phyloP scores from a whole-genome alignment of 352 stramenopile species.

The Globisporangium mamillatum region DNA sequence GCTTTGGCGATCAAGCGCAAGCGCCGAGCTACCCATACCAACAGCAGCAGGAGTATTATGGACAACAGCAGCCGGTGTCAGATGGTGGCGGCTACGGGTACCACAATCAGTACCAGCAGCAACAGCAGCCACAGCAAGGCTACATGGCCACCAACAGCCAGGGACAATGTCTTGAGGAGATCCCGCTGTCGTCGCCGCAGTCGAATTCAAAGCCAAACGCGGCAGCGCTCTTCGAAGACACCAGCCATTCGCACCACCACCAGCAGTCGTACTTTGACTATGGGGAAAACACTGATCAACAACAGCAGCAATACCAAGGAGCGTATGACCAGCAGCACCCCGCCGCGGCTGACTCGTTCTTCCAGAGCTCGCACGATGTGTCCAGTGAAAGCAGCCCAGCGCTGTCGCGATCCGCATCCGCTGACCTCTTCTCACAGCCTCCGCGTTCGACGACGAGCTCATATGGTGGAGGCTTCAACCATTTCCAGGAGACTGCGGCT shows the following conservation, averaged over 20 bases:
- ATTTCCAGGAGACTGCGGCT: slow-evolving; percentile 9
- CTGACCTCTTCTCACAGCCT: slow-evolving; percentile 12
- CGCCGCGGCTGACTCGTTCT: slow-evolving; percentile 20
- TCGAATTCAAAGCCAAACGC: slow-evolving; percentile 25
- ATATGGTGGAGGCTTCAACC: background rate
- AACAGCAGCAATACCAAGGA: background rate
- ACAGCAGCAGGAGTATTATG: slow-evolving; percentile 10
- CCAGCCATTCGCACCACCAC: slow-evolving; percentile 13
- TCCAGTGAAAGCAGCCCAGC: background rate
- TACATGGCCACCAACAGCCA: slow-evolving; percentile 4
- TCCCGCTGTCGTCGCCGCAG: slow-evolving; percentile 28
- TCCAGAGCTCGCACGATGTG: slow-evolving; percentile 13
- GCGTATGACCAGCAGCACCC: slow-evolving; percentile 19
- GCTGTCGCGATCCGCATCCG: background rate
- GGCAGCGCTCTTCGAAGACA: slow-evolving; percentile 28
- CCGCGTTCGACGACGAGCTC: slow-evolving; percentile 12
- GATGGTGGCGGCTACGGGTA: background rate
- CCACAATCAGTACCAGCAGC: slow-evolving; percentile 8
- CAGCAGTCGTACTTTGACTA: slow-evolving; percentile 10
- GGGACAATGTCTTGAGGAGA: slow-evolving; percentile 24
- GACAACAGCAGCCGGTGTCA: slow-evolving; percentile 12
- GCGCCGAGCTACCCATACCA: slow-evolving; percentile 15
- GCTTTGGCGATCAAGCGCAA: background rate
- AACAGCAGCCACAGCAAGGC: slow-evolving; percentile 10
- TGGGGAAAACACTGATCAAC: background rate